Base-by-base conservation (phyloP, 495 filamentous ascomycete genomes). In the Penicillium pancosmium region DNA sequence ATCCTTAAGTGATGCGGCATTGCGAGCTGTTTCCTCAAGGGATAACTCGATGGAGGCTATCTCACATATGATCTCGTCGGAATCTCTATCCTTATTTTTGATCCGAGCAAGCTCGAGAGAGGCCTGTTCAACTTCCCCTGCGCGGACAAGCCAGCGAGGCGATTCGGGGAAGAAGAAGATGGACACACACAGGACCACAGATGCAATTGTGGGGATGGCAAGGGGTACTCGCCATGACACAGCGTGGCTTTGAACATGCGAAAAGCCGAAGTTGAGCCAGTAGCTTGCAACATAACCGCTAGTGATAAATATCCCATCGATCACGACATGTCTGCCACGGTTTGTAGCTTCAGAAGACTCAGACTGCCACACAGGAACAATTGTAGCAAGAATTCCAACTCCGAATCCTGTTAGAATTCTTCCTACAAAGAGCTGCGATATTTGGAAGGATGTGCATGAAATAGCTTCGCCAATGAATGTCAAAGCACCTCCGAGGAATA, bases 121-220 rank as follows among this genome's bases (percentile, higher is more conserved):
- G 0, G 88, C 88, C 52, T 82, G 68, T 38, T 84, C 77, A 18
- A 79, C 70, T 31, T 78, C 76, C 15, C 79, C 79, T 33, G 78
- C 75, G 60, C 80, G 81, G 47, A 87, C 79, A 48, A 77, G 82
- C 68, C 78, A 87, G 53, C 84, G 80, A 54, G 84, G 84, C 6
- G 84, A 86, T 67, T 89, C 86, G 16, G 77, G 81, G 31, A 86
- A 77, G 57, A 84, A 76, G 63, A 89, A 82, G 23, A 82, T 78
- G 18, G 85, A 75, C 44, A 74, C 50, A 52, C 86, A 75, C 46
- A 89, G 81, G 9, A 89, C 74, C 0, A 82, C 67, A 1, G 84
- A 83, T 61, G 87, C 85, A 40, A 88, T 82, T 62, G 87, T 75
- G 33, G 89, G 85, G 8, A 79, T 48, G 2, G 70, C 74, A 21